Conservation (phyloP, 148 eudicot species). For the Euryodendron excelsum region DNA sequence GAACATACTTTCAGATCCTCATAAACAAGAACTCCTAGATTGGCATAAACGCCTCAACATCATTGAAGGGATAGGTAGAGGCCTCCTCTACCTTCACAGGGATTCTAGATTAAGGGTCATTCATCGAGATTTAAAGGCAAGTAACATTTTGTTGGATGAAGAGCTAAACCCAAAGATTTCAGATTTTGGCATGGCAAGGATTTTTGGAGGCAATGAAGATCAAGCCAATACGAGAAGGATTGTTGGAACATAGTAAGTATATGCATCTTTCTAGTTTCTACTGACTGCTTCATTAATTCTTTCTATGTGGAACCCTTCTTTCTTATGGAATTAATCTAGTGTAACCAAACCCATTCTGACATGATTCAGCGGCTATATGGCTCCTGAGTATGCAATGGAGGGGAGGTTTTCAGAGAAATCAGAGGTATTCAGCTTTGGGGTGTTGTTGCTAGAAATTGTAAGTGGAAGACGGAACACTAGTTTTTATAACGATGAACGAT, state of each 20-base stretch:
- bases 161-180: conserved; percentile 48
- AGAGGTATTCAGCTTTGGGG: conserved; percentile 40
- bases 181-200: conserved; percentile 62
- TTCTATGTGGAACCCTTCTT: neutral
- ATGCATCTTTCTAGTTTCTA: neutral
- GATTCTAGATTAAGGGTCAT: conserved; percentile 53
- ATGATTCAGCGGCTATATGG: conserved; percentile 35
- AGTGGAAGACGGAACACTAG: conserved; percentile 33
- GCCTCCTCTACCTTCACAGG: conserved; percentile 58
- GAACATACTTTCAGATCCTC: conserved; percentile 9
- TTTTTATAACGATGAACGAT: conserved; percentile 24
- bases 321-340: neutral
- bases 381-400: conserved; percentile 36
- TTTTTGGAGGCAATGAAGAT: conserved; percentile 47
- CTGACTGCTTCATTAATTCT: neutral
- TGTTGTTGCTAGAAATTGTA: conserved; percentile 40
- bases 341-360: neutral
- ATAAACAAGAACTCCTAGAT: conserved; percentile 27
- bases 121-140: conserved; percentile 53
- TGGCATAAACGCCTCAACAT: conserved; percentile 46
- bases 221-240: conserved; percentile 54
- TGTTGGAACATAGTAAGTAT: conserved; percentile 71
- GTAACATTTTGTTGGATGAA: conserved; percentile 48
- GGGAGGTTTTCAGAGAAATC: conserved; percentile 43
- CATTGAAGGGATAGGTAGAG: conserved; percentile 58